Evolutionary conservation across 2,329 filamentous ascomycete genomes (phyloP).

Genomic region (Fusarium aywerte): DNA sequence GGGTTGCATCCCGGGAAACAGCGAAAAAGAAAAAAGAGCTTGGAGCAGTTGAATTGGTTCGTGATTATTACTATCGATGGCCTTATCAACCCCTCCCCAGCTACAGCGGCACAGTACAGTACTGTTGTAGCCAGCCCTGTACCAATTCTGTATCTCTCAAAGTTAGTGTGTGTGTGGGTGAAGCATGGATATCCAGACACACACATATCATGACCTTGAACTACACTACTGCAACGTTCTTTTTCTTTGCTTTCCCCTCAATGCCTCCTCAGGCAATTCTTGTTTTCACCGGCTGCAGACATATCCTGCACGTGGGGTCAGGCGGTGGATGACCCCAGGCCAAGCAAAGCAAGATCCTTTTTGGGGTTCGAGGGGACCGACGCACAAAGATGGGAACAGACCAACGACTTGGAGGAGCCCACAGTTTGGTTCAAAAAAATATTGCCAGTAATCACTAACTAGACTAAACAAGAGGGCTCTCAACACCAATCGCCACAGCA

Average conservation of each 20-base stretch:
- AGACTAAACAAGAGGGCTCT: not conserved
- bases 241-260: not conserved
- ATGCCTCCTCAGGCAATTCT: conserved; percentile 29
- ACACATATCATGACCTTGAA: conserved; percentile 13
- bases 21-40: not conserved
- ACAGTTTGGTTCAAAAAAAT: not conserved
- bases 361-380: not conserved
- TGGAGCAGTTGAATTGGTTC: conserved; percentile 25
- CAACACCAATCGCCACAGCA: conserved; percentile 38
- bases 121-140: not conserved
- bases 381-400: not conserved
- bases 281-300: conserved; percentile 37
- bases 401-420: not conserved
- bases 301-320: conserved; percentile 36
- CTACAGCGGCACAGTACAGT: conserved; percentile 34
- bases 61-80: conserved; percentile 18
- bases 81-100: conserved; percentile 40
- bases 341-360: conserved; percentile 11
- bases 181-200: not conserved
- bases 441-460: not conserved
- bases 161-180: conserved; percentile 23
- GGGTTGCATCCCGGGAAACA: conserved; percentile 29
- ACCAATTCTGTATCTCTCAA: conserved; percentile 14
- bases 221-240: conserved; percentile 35
- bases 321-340: conserved; percentile 35